phyloP scores from a whole-genome alignment of 768 basidiomycete species.

The Trametes gibbosa region DNA sequence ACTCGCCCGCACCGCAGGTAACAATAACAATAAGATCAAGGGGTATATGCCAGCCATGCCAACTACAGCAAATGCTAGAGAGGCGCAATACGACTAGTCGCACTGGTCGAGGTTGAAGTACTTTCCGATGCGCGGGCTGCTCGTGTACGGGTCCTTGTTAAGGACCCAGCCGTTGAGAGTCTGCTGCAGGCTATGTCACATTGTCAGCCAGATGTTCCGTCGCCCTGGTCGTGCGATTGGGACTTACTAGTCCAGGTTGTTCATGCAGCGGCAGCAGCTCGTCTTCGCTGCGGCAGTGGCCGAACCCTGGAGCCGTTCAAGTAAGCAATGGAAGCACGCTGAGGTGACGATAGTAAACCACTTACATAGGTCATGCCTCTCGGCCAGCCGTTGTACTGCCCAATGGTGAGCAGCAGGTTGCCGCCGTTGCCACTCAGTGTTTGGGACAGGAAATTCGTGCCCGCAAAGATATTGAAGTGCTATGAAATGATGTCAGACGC shows the following conservation, averaged over 20 bases:
- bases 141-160: conserved; percentile 51
- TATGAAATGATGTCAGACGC: conserved; percentile 22
- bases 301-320: conserved; percentile 33
- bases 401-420: conserved; percentile 56
- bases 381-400: conserved; percentile 76
- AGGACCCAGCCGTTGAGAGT: conserved; percentile 72
- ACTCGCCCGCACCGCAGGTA: too few relatives aligned
- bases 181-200: conserved; percentile 55
- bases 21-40: too few relatives aligned
- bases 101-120: conserved; percentile 62
- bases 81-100: conserved; percentile 17
- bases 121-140: conserved; percentile 47
- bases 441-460: conserved; percentile 56
- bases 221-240: neutral
- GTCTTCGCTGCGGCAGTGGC: conserved; percentile 58
- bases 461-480: conserved; percentile 74
- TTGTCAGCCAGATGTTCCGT: neutral
- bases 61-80: neutral
- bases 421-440: conserved; percentile 48
- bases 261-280: conserved; percentile 68
- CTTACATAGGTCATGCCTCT: conserved; percentile 56
- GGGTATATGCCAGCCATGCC: neutral
- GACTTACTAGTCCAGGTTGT: conserved; percentile 83
- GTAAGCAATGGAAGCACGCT: neutral
- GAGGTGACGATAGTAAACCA: conserved; percentile 7